phyloP scores from a whole-genome alignment of 495 filamentous ascomycete genomes.

The Schizothecium vesticola region DNA sequence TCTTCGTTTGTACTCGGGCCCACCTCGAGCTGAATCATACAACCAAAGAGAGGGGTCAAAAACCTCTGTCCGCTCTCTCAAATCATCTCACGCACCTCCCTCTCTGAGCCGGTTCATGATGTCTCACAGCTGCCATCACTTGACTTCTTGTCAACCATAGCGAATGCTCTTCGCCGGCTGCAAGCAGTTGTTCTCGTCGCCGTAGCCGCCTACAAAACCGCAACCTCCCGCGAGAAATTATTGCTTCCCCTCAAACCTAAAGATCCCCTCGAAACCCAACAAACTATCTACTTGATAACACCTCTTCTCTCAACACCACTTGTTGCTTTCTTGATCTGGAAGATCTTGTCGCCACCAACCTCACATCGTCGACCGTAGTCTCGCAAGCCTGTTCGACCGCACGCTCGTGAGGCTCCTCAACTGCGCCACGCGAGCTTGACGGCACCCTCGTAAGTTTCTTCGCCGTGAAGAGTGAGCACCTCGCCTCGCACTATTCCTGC shows the following conservation, averaged over 20 bases:
- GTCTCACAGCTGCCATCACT: background rate
- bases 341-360: background rate
- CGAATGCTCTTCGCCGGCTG: too few relatives aligned
- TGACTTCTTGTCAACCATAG: background rate
- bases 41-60: slow-evolving; percentile 37
- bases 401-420: too few relatives aligned
- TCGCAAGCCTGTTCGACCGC: background rate
- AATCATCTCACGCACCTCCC: slow-evolving; percentile 36
- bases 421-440: background rate
- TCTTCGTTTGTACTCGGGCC: slow-evolving; percentile 5
- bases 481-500: background rate
- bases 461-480: background rate
- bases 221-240: background rate
- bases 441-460: background rate
- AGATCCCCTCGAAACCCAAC: too few relatives aligned
- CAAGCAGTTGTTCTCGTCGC: background rate
- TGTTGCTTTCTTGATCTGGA: background rate
- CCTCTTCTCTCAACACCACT: background rate
- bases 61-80: slow-evolving; percentile 33
- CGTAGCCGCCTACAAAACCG: background rate
- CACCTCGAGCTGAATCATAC: slow-evolving; percentile 37
- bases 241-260: background rate
- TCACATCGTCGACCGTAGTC: background rate
- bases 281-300: background rate
- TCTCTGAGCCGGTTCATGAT: background rate